Percentiles rank a stretch among this genome's conserved stretches.
Conservation (phyloP, 2,329 filamentous ascomycete genomes). For the Colletotrichum sp. region DNA sequence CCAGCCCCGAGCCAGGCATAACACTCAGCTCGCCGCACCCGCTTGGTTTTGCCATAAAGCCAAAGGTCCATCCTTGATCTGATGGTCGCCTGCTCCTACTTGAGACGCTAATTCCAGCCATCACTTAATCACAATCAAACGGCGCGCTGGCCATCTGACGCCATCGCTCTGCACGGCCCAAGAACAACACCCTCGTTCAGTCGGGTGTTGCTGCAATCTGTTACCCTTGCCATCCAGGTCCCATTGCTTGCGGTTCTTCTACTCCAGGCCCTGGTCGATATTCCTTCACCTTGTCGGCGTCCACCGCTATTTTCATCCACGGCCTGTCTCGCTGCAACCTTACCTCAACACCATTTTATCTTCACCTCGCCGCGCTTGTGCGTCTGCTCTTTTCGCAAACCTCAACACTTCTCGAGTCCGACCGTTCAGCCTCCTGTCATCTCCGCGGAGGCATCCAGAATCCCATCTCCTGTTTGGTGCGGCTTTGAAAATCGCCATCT, state of each 20-base stretch:
- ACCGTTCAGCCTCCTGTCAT: background rate
- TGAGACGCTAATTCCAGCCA: conserved; percentile 11
- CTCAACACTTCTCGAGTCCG: background rate
- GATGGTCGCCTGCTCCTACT: conserved; percentile 2
- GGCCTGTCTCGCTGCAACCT: background rate
- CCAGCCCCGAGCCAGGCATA: background rate
- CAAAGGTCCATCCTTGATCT: conserved; percentile 18
- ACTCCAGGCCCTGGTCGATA: background rate
- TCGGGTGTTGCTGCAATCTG: background rate
- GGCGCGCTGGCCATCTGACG: conserved; percentile 7
- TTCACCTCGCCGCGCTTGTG: background rate
- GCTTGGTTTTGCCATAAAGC: background rate
- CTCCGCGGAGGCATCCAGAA: background rate
- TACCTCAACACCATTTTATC: background rate
- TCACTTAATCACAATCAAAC: conserved; percentile 5
- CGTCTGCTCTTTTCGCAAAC: background rate
- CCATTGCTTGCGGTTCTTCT: background rate
- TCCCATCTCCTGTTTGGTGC: background rate
- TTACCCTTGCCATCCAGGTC: background rate
- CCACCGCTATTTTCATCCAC: background rate
- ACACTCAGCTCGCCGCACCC: background rate
- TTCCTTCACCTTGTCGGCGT: background rate
- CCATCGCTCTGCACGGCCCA: conserved; percentile 14
- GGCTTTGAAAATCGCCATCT: background rate
- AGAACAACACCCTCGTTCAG: background rate